phyloP scores from a whole-genome alignment of 2,329 filamentous ascomycete genomes.

The Cordyceps cicadae region DNA sequence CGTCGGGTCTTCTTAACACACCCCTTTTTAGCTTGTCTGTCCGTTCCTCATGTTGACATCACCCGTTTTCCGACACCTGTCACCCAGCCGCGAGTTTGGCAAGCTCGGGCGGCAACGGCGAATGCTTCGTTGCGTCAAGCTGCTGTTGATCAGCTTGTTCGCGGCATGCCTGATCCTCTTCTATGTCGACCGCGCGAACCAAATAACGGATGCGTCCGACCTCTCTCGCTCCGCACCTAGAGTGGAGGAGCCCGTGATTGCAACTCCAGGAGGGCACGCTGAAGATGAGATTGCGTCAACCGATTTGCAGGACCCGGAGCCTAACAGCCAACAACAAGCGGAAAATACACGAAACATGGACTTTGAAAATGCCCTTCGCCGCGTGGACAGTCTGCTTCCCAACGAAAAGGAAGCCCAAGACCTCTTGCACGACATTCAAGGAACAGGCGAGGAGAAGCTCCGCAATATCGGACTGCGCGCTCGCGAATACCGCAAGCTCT shows the following conservation, averaged over 20 bases:
- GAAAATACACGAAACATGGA: not conserved
- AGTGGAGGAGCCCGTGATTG: not conserved
- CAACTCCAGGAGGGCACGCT: not conserved
- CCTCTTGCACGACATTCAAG: not conserved
- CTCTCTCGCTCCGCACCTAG: not conserved
- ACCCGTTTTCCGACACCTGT: not conserved
- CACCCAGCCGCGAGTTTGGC: not conserved
- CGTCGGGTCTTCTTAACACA: not conserved
- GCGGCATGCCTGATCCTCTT: not conserved
- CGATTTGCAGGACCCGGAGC: not conserved
- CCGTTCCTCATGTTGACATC: not conserved
- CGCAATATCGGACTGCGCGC: constrained; percentile 3
- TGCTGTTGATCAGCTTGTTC: not conserved
- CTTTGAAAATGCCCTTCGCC: not conserved
- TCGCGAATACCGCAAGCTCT: not conserved
- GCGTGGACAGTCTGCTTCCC: not conserved
- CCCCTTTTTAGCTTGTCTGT: not conserved
- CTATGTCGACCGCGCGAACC: not conserved
- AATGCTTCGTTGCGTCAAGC: not conserved
- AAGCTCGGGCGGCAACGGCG: not conserved
- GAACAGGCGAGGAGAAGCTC: not conserved
- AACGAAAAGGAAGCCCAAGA: not conserved
- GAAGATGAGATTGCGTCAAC: not conserved
- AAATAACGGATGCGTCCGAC: not conserved
- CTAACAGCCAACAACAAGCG: not conserved